phyloP scores from a whole-genome alignment of 2,329 filamentous ascomycete species.

The Helotiales sp. region DNA sequence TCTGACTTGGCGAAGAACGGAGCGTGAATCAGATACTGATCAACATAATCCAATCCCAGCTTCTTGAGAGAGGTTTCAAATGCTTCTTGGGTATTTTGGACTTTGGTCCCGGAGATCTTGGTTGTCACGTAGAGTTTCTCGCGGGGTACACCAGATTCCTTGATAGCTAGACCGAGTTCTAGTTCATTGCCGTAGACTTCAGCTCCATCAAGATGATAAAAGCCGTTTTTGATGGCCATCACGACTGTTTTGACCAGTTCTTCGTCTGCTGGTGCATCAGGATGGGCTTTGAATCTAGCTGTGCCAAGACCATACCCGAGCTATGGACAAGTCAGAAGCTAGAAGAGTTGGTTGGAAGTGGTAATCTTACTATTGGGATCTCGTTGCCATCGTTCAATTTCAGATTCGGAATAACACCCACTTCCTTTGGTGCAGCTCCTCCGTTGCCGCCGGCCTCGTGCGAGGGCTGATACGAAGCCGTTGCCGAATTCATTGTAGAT shows the following conservation, averaged over 20 bases:
- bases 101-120: conserved; percentile 47
- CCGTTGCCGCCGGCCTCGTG: conserved; percentile 41
- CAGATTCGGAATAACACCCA: conserved; percentile 52
- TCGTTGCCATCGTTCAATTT: conserved; percentile 74
- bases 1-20: conserved; percentile 52
- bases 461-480: conserved; percentile 36
- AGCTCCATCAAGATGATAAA: conserved; percentile 72
- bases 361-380: conserved; percentile 61
- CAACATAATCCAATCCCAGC: conserved; percentile 69
- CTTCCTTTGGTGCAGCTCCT: conserved; percentile 76
- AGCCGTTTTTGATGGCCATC: conserved; percentile 67
- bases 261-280: conserved; percentile 47
- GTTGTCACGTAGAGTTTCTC: conserved; percentile 69
- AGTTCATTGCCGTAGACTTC: conserved; percentile 68
- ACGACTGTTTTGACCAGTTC: conserved; percentile 52
- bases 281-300: conserved; percentile 56
- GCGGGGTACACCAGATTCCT: conserved; percentile 62
- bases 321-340: conserved; percentile 39
- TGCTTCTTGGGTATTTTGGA: conserved; percentile 43
- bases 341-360: neutral
- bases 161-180: conserved; percentile 72
- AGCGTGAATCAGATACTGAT: conserved; percentile 66
- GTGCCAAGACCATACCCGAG: conserved; percentile 74
- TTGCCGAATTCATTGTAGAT: conserved; percentile 45
- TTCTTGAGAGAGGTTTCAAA: conserved; percentile 57